Evolutionary conservation across 2,329 filamentous ascomycete genomes (phyloP).

Genomic region (Eutypa lata): DNA sequence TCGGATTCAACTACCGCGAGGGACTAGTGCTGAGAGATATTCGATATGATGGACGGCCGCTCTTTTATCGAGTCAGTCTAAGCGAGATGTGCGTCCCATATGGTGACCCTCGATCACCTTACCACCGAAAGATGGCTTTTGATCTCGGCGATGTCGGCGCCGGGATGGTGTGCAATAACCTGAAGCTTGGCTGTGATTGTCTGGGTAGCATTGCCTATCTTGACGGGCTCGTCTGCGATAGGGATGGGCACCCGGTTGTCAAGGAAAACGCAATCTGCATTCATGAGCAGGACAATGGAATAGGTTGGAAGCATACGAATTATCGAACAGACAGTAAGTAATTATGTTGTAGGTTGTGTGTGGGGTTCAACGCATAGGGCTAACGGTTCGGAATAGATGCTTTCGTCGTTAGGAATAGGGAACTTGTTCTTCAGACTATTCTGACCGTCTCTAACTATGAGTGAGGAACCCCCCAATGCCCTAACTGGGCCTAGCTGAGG

Average conservation of each 20-base stretch:
- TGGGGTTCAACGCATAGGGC: not conserved
- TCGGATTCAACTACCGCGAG: conserved; percentile 68
- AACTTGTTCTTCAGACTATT: conserved; percentile 66
- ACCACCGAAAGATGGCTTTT: conserved; percentile 68
- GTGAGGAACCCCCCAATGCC: conserved; percentile 31
- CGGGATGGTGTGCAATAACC: conserved; percentile 65
- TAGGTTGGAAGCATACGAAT: conserved; percentile 71
- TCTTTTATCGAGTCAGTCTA: conserved; percentile 65
- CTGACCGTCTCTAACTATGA: conserved; percentile 71
- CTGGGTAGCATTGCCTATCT: conserved; percentile 66
- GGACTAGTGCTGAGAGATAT: conserved; percentile 69
- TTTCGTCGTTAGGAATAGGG: conserved; percentile 40
- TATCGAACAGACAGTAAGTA: conserved; percentile 61
- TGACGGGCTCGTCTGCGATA: conserved; percentile 51
- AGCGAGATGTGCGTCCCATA: conserved; percentile 71
- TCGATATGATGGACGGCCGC: conserved; percentile 60
- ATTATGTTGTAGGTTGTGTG: conserved; percentile 46
- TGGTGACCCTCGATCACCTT: conserved; percentile 62
- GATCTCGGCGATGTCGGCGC: conserved; percentile 69
- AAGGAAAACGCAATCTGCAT: conserved; percentile 62
- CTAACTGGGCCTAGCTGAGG: too few relatives aligned
- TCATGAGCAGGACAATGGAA: conserved; percentile 69
- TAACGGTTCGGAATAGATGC: not conserved
- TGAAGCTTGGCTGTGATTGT: conserved; percentile 67
- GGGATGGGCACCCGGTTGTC: conserved; percentile 49